Percentiles rank a stretch among this genome's conserved stretches.
Evolutionary conservation across 1,139 yeast genomes (phyloP).

Genomic region (Debaryomyces singareniensis): DNA sequence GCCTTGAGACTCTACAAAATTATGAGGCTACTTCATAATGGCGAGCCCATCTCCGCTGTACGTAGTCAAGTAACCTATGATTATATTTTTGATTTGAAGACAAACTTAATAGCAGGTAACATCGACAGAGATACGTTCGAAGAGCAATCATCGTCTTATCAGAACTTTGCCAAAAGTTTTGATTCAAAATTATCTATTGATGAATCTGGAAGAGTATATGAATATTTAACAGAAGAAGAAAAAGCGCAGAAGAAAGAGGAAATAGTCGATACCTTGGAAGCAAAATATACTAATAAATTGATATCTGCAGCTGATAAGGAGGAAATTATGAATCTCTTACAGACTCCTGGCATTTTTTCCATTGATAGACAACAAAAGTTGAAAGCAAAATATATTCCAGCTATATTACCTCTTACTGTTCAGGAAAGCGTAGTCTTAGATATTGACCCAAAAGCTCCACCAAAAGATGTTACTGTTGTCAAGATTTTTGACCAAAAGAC

Average conservation of each 20-base stretch:
- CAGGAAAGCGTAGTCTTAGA: slow-evolving; percentile 29
- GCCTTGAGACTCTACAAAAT: slow-evolving; percentile 48
- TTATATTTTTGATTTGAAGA: slow-evolving; percentile 40
- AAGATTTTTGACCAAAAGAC: slow-evolving; percentile 27
- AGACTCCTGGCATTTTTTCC: slow-evolving; percentile 30
- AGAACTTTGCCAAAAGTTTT: slow-evolving; percentile 15
- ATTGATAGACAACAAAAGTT: slow-evolving; percentile 18
- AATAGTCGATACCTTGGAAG: slow-evolving; percentile 13
- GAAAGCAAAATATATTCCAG: slow-evolving; percentile 23
- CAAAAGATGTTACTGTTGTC: slow-evolving; percentile 26
- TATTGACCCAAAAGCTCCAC: slow-evolving; percentile 22
- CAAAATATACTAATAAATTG: slow-evolving; percentile 15
- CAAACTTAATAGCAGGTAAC: slow-evolving; percentile 36
- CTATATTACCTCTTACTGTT: slow-evolving; percentile 26
- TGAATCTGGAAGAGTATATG: slow-evolving; percentile 19
- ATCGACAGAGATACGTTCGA: slow-evolving; percentile 24
- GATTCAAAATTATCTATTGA: slow-evolving; percentile 24
- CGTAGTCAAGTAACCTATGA: slow-evolving; percentile 50
- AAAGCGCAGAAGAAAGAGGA: slow-evolving; percentile 13
- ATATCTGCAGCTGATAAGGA: slow-evolving; percentile 21
- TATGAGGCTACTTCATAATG: slow-evolving; percentile 17
- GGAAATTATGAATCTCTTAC: slow-evolving; percentile 19
- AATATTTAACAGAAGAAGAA: slow-evolving; percentile 15
- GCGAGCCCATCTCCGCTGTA: slow-evolving; percentile 45
- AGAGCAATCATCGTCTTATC: slow-evolving; percentile 16